Base-by-base conservation (phyloP, 2,329 filamentous ascomycete species). In the Colletotrichum gigasporum region DNA sequence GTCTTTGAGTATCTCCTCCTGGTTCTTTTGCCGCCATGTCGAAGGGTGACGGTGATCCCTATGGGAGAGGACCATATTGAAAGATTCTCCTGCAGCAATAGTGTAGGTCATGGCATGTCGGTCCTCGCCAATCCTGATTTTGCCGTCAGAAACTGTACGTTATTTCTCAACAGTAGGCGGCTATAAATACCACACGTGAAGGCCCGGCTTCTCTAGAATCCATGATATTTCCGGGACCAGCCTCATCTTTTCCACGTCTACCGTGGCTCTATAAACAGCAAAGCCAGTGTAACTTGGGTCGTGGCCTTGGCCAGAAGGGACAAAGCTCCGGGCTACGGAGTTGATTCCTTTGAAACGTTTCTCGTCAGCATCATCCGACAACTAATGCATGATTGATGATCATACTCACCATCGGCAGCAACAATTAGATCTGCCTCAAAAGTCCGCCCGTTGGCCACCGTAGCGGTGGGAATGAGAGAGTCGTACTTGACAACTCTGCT, bases 21-120 rank as follows among this genome's bases (percentile, higher is more conserved):
- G 69, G 35, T 35, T 66, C 32, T 63, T 51, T 10, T 48, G 20
- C 11, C 61, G 70, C 72, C 74, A 76, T 5, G 71, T 73, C 2
- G 68, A 56, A 0, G 76, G 73, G 30, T 80, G 74, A 0, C 70
- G 70, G 5, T 69, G 50, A 64, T 82, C 80, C 8, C 71, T 71
- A 65, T 82, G 79, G 5, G 78, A 81, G 0, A 83, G 69, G 0
- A 82, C 80, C 76, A 83, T 78, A 65, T 82, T 82, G 70, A 82
- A 82, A 0, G 77, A 73, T 44, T 78, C 74, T 2, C 79, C 79
- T 1, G 70, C 71, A 1, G 78, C 73, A 9, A 83, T 83, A 4
- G 72, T 72, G 63, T 81, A 82, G 0, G 79, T 78, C 79, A 83
- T 83, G 11, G 80, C 79, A 61, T 83, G 80, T 1, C 78, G 68